Evolutionary conservation across 805 yeast species (phyloP).

Genomic region (Metschnikowia amazonensis): DNA sequence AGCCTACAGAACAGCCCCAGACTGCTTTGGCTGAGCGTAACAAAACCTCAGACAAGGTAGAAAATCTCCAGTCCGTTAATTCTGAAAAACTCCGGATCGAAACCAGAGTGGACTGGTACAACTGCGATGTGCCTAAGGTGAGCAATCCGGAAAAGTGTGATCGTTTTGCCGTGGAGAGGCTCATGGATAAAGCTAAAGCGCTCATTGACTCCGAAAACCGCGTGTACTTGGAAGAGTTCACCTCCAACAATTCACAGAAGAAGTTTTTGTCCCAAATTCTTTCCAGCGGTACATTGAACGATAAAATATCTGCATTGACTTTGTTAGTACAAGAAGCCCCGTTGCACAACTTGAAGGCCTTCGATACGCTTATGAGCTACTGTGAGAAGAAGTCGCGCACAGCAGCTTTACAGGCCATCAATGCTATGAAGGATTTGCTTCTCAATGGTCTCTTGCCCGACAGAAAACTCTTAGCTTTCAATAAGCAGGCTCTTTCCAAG

Average conservation of each 20-base stretch:
- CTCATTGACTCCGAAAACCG: conserved; percentile 69
- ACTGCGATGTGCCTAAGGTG: conserved; percentile 37
- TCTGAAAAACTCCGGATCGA: conserved; percentile 57
- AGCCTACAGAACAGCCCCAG: not conserved
- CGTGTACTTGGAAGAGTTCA: conserved; percentile 66
- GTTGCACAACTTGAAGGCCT: conserved; percentile 76
- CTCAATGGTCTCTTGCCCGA: conserved; percentile 82
- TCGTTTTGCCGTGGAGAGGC: conserved; percentile 54
- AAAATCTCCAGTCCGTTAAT: conserved; percentile 46
- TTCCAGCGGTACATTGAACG: conserved; percentile 88
- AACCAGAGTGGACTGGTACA: conserved; percentile 73
- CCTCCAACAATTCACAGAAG: conserved; percentile 73
- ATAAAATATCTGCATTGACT: conserved; percentile 93
- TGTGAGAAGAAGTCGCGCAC: conserved; percentile 91
- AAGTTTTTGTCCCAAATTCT: conserved; percentile 86
- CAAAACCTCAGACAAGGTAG: conserved; percentile 25
- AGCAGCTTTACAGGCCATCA: conserved; percentile 85
- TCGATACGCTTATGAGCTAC: conserved; percentile 71
- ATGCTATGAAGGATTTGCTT: conserved; percentile 84
- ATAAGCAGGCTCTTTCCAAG: conserved; percentile 59
- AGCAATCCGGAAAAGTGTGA: conserved; percentile 37
- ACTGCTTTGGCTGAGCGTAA: conserved; percentile 4
- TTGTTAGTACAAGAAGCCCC: conserved; percentile 94
- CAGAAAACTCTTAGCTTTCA: conserved; percentile 75
- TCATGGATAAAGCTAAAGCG: conserved; percentile 62